phyloP scores from a whole-genome alignment of 2,329 filamentous ascomycete genomes.

The Xylariaceae sp. region DNA sequence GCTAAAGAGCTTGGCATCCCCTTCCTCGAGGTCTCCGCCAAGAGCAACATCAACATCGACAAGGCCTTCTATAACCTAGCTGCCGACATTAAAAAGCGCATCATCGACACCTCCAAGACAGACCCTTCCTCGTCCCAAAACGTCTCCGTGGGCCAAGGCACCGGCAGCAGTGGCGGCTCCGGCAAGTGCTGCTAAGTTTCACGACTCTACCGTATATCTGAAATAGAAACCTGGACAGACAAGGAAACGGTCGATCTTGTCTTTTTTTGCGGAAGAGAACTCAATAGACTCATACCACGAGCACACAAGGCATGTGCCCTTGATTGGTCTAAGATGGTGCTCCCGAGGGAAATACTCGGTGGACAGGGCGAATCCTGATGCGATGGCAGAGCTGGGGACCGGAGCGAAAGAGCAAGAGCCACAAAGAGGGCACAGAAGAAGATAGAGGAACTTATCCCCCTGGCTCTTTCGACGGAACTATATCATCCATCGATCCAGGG shows the following conservation, averaged over 20 bases:
- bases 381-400: conserved; percentile 10
- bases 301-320: not conserved
- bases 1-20: conserved; percentile 96
- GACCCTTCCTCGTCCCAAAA: conserved; percentile 59
- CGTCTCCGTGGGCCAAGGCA: conserved; percentile 67
- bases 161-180: conserved; percentile 53
- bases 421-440: conserved; percentile 3
- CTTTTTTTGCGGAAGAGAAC: too few species aligned
- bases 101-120: conserved; percentile 86
- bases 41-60: conserved; percentile 99
- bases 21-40: conserved; percentile 97
- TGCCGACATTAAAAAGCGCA: conserved; percentile 95
- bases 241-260: too few species aligned
- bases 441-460: too few species aligned
- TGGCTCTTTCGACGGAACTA: conserved; percentile 10
- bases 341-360: not conserved
- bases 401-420: conserved; percentile 11
- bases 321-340: conserved; percentile 7
- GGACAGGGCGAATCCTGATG: conserved; percentile 8
- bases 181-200: conserved; percentile 73
- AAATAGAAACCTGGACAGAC: too few species aligned
- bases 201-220: too few species aligned
- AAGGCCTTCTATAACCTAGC: conserved; percentile 97
- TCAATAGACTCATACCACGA: too few species aligned
- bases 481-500: conserved; percentile 9